These are phyloP conservation scores for Penicillium sp. DNA, from an alignment of 2,329 filamentous ascomycete genomes.

Conservation along the genomic window DNA sequence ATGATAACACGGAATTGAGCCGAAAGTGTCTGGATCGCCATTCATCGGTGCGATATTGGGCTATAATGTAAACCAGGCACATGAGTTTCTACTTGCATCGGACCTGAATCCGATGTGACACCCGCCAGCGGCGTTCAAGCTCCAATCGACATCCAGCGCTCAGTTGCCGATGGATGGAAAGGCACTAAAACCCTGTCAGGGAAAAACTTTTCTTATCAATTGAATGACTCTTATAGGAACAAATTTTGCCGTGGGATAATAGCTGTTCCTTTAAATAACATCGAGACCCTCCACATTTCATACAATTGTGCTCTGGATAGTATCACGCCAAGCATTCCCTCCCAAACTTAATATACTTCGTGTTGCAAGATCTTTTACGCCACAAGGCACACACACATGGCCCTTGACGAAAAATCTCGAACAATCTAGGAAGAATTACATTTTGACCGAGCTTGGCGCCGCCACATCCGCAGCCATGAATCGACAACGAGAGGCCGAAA, in stretches of 20 bases:
- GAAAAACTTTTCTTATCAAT: slow-evolving; percentile 9
- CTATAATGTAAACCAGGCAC: slow-evolving; percentile 4
- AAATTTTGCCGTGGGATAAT: not conserved
- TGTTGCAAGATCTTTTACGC: not conserved
- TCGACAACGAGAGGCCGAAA: slow-evolving; percentile 44
- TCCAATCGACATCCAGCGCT: slow-evolving; percentile 20
- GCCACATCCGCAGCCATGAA: slow-evolving; percentile 24
- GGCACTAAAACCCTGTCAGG: slow-evolving; percentile 8
- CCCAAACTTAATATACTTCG: not conserved
- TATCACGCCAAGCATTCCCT: slow-evolving; percentile 11
- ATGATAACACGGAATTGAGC: slow-evolving; percentile 20
- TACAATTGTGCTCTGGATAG: not conserved
- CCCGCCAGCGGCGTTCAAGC: slow-evolving; percentile 13
- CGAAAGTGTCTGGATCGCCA: slow-evolving; percentile 10
- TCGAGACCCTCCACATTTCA: not conserved
- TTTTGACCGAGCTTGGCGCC: not conserved
- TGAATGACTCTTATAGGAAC: slow-evolving; percentile 11
- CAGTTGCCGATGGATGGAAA: slow-evolving; percentile 18
- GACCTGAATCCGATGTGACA: slow-evolving; percentile 20
- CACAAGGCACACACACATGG: not conserved
- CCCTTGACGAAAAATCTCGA: not conserved
- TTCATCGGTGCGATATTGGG: slow-evolving; percentile 14
- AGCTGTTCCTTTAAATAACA: slow-evolving; percentile 1
- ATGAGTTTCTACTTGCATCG: slow-evolving; percentile 14
- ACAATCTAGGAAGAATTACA: not conserved